phyloP scores from a whole-genome alignment of 345 rosid genomes.

The Abelmoschus esculentus region DNA sequence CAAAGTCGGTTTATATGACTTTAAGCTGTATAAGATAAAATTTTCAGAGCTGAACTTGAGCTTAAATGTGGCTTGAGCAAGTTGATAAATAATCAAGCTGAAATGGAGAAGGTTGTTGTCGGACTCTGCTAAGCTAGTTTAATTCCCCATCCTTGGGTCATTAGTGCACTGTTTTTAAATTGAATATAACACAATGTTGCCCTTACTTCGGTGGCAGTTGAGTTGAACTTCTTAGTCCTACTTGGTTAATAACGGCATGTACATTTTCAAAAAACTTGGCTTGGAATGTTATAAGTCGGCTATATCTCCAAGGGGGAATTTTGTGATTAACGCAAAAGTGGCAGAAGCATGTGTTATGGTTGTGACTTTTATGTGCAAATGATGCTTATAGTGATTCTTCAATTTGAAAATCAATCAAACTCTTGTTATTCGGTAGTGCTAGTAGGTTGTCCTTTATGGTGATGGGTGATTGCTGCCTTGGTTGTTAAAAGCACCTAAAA shows the following conservation, averaged over 20 bases:
- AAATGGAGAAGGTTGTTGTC: neutral
- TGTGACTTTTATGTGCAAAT: neutral
- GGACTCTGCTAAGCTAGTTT: neutral
- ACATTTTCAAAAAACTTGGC: neutral
- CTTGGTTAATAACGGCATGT: neutral
- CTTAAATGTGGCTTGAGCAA: neutral
- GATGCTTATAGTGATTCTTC: neutral
- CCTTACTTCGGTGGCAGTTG: neutral
- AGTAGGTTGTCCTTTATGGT: neutral
- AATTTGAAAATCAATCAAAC: neutral
- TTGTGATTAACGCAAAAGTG: neutral
- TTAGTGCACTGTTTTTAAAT: neutral
- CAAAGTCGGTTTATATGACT: neutral
- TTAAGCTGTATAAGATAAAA: neutral
- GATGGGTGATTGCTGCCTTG: neutral
- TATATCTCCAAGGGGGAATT: neutral
- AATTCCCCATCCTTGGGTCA: neutral
- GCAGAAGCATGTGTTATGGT: neutral
- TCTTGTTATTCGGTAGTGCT: neutral
- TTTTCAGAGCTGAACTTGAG: neutral
- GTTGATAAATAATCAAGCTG: neutral
- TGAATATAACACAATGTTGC: neutral
- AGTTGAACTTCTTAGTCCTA: neutral
- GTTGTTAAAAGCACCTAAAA: neutral
- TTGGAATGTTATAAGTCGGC: neutral